Percentiles rank a stretch among this genome's conserved stretches.
phyloP scores from a whole-genome alignment of 768 basidiomycete species.

The Rhizopogon salebrosus region DNA sequence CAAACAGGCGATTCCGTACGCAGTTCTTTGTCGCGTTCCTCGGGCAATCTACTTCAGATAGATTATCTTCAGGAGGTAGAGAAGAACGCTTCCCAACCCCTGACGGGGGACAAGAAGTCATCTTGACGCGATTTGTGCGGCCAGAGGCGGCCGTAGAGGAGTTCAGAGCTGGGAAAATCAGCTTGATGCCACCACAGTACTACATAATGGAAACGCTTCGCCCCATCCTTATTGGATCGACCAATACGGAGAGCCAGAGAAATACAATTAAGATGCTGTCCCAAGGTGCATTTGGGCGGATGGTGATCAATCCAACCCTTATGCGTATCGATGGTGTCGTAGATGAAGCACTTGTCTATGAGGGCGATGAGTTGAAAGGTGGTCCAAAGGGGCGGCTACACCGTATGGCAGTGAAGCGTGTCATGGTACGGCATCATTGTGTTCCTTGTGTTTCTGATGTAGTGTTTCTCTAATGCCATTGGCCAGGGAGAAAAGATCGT shows the following conservation, averaged over 20 bases:
- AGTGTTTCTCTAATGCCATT: background rate
- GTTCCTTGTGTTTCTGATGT: constrained; percentile 18
- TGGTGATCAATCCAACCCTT: constrained; percentile 52
- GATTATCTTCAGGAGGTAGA: constrained; percentile 48
- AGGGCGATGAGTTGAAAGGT: constrained; percentile 66
- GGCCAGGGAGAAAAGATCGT: constrained; percentile 35
- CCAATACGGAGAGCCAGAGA: constrained; percentile 41
- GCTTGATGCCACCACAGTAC: constrained; percentile 70
- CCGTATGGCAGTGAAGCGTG: constrained; percentile 44
- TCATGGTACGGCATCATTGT: constrained; percentile 33
- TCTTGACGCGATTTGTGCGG: constrained; percentile 61
- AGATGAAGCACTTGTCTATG: constrained; percentile 49
- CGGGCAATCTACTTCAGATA: constrained; percentile 34
- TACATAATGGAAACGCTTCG: constrained; percentile 64
- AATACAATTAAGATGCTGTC: constrained; percentile 43
- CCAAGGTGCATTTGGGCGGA: constrained; percentile 49
- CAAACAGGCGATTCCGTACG: constrained; percentile 62
- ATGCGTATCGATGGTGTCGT: constrained; percentile 39
- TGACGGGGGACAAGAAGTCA: constrained; percentile 67
- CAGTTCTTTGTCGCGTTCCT: constrained; percentile 68
- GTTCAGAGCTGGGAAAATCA: constrained; percentile 44
- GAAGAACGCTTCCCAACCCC: constrained; percentile 59
- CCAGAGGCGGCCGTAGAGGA: constrained; percentile 49
- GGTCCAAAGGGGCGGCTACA: constrained; percentile 57
- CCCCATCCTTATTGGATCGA: constrained; percentile 39